phyloP scores from a whole-genome alignment of 257 asterid genomes.

The Solanum pinnatisectum region DNA sequence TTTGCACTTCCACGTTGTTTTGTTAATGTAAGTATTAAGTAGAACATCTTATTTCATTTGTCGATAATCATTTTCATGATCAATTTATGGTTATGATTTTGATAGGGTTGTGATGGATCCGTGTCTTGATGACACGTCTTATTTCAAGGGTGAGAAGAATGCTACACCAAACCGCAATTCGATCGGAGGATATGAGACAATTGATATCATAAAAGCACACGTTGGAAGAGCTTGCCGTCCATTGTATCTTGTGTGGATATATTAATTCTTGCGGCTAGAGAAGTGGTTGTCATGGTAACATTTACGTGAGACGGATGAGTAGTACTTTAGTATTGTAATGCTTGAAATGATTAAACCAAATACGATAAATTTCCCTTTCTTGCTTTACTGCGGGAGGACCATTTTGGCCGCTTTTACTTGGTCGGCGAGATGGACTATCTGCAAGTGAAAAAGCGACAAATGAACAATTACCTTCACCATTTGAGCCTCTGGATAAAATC shows the following conservation, averaged over 20 bases:
- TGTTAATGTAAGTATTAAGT: not conserved
- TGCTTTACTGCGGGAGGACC: not conserved
- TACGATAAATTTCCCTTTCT: not conserved
- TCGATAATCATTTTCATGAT: not conserved
- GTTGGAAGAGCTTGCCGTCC: not conserved
- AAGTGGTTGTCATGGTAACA: not conserved
- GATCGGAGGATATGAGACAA: not conserved
- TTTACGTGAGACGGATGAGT: not conserved
- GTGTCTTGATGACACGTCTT: not conserved
- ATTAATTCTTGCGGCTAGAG: not conserved
- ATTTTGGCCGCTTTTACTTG: not conserved
- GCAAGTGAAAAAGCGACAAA: not conserved
- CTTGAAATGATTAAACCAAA: too few relatives aligned
- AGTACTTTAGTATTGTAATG: too few relatives aligned
- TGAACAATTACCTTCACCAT: not conserved
- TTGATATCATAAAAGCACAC: not conserved
- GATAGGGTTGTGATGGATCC: not conserved
- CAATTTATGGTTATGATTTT: not conserved
- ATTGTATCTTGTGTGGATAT: not conserved
- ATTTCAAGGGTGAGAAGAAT: not conserved
- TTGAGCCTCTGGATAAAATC: not conserved
- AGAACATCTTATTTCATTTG: not conserved
- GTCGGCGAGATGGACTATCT: not conserved
- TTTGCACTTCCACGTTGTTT: not conserved
- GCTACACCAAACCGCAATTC: not conserved